Evolutionary conservation across 371 early-diverging fungal species (phyloP).

Genomic region (Mucor sp.): DNA sequence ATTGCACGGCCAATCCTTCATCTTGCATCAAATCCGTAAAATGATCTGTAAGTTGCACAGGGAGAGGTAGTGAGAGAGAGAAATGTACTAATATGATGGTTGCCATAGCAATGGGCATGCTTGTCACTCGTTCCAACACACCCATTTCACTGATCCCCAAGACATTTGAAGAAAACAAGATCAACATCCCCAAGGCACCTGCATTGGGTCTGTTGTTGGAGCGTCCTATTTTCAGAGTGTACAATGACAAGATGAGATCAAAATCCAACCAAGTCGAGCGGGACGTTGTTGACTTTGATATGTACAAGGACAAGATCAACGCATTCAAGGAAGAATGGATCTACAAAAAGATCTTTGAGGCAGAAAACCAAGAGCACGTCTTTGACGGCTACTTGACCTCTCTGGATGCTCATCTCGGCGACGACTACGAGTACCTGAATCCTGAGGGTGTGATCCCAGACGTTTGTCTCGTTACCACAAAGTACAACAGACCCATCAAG

Average conservation of each 20-base stretch:
- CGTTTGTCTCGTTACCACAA: constrained; percentile 23
- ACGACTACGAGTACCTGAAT: constrained; percentile 44
- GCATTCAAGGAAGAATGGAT: constrained; percentile 85
- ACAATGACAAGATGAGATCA: constrained; percentile 57
- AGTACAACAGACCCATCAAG: constrained; percentile 15
- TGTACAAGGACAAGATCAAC: constrained; percentile 59
- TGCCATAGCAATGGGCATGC: constrained; percentile 67
- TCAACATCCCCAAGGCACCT: constrained; percentile 99
- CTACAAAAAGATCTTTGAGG: constrained; percentile 73
- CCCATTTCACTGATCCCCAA: constrained; percentile 69
- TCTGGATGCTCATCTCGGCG: constrained; percentile 54
- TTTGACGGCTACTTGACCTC: constrained; percentile 68
- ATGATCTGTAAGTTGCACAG: constrained; percentile 82
- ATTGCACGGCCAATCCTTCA: constrained; percentile 98
- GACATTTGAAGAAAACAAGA: constrained; percentile 65
- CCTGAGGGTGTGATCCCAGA: constrained; percentile 42
- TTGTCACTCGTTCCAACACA: constrained; percentile 76
- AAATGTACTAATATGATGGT: too few species aligned
- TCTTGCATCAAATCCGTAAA: constrained; percentile 99
- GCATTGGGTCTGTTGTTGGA: constrained; percentile 94
- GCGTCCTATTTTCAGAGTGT: constrained; percentile 68
- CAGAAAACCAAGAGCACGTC: constrained; percentile 66
- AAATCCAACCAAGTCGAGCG: constrained; percentile 45
- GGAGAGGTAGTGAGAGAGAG: neutral
- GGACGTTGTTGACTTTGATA: constrained; percentile 2